phyloP scores from a whole-genome alignment of 2,329 filamentous ascomycete genomes.

The Hypoxylon sp. region DNA sequence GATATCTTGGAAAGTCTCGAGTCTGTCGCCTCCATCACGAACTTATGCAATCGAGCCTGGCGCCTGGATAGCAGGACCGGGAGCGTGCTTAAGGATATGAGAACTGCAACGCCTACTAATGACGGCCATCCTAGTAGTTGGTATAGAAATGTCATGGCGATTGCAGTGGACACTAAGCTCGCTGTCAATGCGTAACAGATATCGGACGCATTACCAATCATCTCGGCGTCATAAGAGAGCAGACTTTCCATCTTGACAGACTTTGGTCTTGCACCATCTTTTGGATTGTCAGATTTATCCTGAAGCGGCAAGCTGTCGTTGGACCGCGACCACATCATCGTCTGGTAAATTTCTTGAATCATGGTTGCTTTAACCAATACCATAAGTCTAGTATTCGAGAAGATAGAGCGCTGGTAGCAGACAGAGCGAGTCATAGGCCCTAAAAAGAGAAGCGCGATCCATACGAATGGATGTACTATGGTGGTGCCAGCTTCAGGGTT shows the following conservation, averaged over 20 bases:
- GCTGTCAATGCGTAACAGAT: constrained; percentile 33
- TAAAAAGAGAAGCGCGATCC: constrained; percentile 47
- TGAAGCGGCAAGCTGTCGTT: constrained; percentile 6
- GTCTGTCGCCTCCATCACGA: constrained; percentile 46
- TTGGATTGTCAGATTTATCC: background rate
- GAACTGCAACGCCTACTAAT: constrained; percentile 18
- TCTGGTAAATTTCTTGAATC: constrained; percentile 47
- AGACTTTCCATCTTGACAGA: constrained; percentile 43
- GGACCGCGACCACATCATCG: constrained; percentile 10
- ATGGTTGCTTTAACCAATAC: constrained; percentile 42
- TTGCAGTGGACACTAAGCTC: constrained; percentile 41
- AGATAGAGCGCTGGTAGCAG: constrained; percentile 48
- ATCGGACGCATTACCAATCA: constrained; percentile 35
- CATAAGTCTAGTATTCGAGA: constrained; percentile 46
- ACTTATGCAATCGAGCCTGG: constrained; percentile 13
- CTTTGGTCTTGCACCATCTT: constrained; percentile 1
- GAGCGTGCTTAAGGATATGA: constrained; percentile 36
- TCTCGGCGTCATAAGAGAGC: constrained; percentile 49
- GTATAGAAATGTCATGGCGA: constrained; percentile 47
- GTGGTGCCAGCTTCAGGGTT: constrained; percentile 30
- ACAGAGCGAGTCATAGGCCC: constrained; percentile 45
- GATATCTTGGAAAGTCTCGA: constrained; percentile 46
- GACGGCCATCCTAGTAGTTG: constrained; percentile 44
- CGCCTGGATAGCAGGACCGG: constrained; percentile 11
- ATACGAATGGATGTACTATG: constrained; percentile 40